Base-by-base conservation (phyloP, 352 stramenopile genomes). In the Pythium aquatile region DNA sequence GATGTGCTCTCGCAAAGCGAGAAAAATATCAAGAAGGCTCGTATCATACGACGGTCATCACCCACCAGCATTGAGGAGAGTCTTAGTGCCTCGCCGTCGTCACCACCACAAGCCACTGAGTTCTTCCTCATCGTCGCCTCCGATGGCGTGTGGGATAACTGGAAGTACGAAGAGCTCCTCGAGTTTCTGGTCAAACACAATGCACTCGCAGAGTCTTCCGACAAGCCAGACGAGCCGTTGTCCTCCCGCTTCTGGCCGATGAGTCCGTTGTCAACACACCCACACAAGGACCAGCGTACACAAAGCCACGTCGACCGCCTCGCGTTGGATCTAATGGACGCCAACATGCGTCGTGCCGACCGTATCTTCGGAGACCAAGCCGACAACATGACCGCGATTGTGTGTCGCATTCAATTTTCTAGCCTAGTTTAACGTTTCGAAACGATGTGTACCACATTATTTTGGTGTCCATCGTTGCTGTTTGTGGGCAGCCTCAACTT, bases 131-230 rank as follows among this genome's bases (percentile, higher is more conserved):
- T 94, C 8, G 74, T 93, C 17, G 88, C 84, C 1, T 91, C 83
- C 1, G 89, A 97, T 68, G 89, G 88, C 14, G 67, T 97, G 20
- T 97, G 88, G 89, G 89, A 97, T 71, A 94, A 93, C 68, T 97
- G 89, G 88, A 81, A 90, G 61, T 95, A 92, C 68, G 70, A 79
- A 33, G 85, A 96, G 30, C 62, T 96, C 13, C 66, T 80, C 17
- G 55, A 59, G 9, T 90, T 91, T 28, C 68, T 88, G 35, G 55
- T 78, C 29, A 32, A 73, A 30, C 55, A 69, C 24, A 47, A 63
- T 47, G 47, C 7, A 47, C 53, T 30, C 54, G 56, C 44, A 59
- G 67, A 32, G 51, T 14, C 35, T 2, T 66, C 37, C 33, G 55
- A 16, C 28, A 58, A 58, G 32, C 62, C 49, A 65, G 54, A n/a